Base-by-base conservation (phyloP, 2,329 filamentous ascomycete genomes). In the Periconia digitata region DNA sequence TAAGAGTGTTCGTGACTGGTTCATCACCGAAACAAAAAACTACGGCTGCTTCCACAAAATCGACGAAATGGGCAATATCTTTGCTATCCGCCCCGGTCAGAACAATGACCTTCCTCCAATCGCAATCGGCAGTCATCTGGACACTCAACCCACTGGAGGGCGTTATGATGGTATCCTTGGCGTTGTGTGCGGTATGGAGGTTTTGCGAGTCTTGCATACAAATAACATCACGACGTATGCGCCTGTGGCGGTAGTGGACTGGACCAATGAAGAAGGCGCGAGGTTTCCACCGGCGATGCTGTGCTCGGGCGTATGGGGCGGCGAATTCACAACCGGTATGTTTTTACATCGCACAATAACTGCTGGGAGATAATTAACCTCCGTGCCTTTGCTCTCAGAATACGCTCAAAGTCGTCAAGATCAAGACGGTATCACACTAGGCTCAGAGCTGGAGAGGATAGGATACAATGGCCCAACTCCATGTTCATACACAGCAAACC, bases 401-500 rank as follows among this genome's bases (percentile, higher is more conserved):
- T 39, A 71, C 1, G 49, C 62, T 23, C 64, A 65, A 50, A 51
- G 49, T 4, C 56, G 55, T 10, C 51, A 53, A 32, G 66, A 69
- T 60, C 81, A 89, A 7, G 76, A 81, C 22, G 78, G 78, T 0
- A 79, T 80, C 13, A 84, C 80, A 8, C 51, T 72, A 41, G 60
- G 62, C 18, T 44, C 56, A 10, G 70, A 66, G 8, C 38, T 73
- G 7, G 41, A 59, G 18, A 37, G 59, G 1, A 71, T 68, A 18
- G 64, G 63, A 1, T 72, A 72, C 44, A 51, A 67, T 0, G 67
- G 70, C 2, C 35, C 46, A 6, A 69, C 77, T 0, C 75, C 78
- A 1, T 81, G 81, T 36, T 82, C 77, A 41, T 78, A 85, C 64
- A 74, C 77, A 49, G 74, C 76, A 18, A 82, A 79, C 15, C 84